phyloP scores from a whole-genome alignment of 371 early-diverging fungal species.

The Vairimorpha necatrix region DNA sequence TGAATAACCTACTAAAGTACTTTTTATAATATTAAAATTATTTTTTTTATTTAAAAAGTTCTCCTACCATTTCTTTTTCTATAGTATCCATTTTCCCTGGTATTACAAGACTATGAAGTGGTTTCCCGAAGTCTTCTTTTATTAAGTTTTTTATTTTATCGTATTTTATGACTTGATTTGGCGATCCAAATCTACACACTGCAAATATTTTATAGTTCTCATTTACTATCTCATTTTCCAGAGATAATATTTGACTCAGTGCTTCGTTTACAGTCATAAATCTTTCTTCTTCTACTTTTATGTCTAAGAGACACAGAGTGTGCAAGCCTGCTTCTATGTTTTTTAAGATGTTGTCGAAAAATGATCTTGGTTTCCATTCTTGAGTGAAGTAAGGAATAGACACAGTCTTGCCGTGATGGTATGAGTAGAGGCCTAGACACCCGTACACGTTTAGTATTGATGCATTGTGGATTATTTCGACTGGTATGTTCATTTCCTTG shows the following conservation, averaged over 20 bases:
- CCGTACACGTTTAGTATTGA: constrained; percentile 97
- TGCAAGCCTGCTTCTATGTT: constrained; percentile 80
- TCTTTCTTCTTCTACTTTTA: constrained; percentile 87
- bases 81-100: constrained; percentile 79
- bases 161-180: constrained; percentile 73
- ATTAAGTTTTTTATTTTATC: constrained; percentile 78
- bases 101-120: constrained; percentile 89
- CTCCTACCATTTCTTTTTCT: constrained; percentile 72
- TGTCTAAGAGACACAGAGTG: constrained; percentile 91
- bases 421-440: constrained; percentile 89
- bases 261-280: constrained; percentile 94
- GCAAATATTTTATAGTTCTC: constrained; percentile 78
- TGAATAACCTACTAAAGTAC: too few relatives aligned
- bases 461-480: constrained; percentile 87
- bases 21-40: constrained; percentile 1
- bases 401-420: constrained; percentile 93
- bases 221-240: constrained; percentile 70
- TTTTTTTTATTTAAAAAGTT: constrained; percentile 38
- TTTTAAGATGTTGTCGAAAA: constrained; percentile 80
- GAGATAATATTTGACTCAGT: constrained; percentile 79
- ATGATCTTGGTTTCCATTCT: constrained; percentile 86
- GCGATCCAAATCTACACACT: constrained; percentile 80
- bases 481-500: constrained; percentile 74
- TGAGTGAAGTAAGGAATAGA: constrained; percentile 95
- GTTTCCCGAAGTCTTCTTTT: constrained; percentile 73